Conservation (phyloP, 1,139 yeast species). For the Wickerhamiella infanticola region DNA sequence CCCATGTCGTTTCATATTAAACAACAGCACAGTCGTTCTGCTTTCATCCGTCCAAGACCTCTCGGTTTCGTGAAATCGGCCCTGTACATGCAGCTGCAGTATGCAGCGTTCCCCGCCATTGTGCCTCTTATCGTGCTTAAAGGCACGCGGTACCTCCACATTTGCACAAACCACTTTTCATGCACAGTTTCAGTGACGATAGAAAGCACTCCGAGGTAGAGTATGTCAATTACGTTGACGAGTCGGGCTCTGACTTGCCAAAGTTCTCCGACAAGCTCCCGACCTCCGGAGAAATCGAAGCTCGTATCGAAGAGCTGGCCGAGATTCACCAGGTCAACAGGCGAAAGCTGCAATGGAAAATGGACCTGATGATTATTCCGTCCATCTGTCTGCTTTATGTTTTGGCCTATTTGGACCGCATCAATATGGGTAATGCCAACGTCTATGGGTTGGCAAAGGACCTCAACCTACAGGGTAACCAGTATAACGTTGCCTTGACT, state of each 20-base stretch:
- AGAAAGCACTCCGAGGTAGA: not conserved
- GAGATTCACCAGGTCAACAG: conserved; percentile 6
- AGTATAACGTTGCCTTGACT: conserved; percentile 16
- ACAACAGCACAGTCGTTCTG: too few relatives aligned
- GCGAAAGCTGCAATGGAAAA: conserved; percentile 10
- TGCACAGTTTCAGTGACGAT: too few relatives aligned
- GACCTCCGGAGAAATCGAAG: not conserved
- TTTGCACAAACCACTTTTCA: too few relatives aligned
- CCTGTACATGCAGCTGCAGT: too few relatives aligned
- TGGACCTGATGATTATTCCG: conserved; percentile 17
- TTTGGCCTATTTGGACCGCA: conserved; percentile 26
- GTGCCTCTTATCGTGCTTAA: too few relatives aligned
- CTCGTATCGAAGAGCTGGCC: not conserved
- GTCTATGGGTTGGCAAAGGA: conserved; percentile 38
- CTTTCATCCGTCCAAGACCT: too few relatives aligned
- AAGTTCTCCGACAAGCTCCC: not conserved
- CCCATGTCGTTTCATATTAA: too few relatives aligned
- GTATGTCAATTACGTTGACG: not conserved
- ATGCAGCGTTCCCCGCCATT: too few relatives aligned
- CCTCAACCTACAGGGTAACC: conserved; percentile 29
- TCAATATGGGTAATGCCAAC: conserved; percentile 36
- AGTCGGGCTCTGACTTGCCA: not conserved
- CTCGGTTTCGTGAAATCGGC: too few relatives aligned
- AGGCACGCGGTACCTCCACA: too few relatives aligned
- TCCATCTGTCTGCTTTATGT: conserved; percentile 9